phyloP scores from a whole-genome alignment of 129 eudicot genomes.

The Centrapalus pauciflorus region DNA sequence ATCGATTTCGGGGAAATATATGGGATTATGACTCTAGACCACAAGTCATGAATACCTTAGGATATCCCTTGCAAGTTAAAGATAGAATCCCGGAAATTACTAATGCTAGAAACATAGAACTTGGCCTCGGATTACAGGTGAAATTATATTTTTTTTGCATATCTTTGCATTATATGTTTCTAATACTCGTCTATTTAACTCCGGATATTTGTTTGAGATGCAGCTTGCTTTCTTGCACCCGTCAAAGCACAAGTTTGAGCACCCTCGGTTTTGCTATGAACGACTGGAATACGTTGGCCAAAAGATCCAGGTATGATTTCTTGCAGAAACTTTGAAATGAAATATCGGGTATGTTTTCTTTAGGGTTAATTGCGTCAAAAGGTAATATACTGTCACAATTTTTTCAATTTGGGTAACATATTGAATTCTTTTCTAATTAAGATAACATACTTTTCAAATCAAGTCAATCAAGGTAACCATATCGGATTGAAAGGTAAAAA shows the following conservation, averaged over 20 bases:
- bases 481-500: no score
- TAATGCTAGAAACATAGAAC: constrained; percentile 93
- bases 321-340: neutral
- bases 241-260: constrained; percentile 87
- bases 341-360: neutral
- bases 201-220: constrained; percentile 1
- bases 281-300: constrained; percentile 88
- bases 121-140: constrained; percentile 96
- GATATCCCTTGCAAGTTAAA: constrained; percentile 61
- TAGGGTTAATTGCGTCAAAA: no score
- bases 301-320: constrained; percentile 78
- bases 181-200: neutral
- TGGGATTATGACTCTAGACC: constrained; percentile 91
- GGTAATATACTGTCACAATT: no score
- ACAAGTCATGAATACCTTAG: constrained; percentile 70
- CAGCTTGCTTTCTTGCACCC: constrained; percentile 97
- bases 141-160: neutral
- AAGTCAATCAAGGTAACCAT: no score
- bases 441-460: no score
- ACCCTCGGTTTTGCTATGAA: constrained; percentile 91
- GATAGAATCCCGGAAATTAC: constrained; percentile 95
- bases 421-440: no score
- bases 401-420: no score
- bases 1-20: constrained; percentile 86
- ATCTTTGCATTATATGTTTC: neutral